phyloP scores from a whole-genome alignment of 2,329 filamentous ascomycete species.

The Penicillium sclerotigenum region DNA sequence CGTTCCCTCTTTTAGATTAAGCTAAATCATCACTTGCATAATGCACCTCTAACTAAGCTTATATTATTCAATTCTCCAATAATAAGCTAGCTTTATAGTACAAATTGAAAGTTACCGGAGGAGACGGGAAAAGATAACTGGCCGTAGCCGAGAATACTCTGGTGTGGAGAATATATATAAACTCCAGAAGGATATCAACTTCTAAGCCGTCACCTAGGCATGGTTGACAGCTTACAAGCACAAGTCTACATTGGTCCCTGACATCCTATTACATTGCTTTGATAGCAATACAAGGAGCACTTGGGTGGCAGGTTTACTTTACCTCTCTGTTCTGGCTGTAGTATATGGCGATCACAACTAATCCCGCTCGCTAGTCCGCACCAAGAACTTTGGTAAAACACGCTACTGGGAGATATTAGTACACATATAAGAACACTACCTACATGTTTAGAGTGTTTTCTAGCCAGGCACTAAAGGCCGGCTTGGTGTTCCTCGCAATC shows the following conservation, averaged over 20 bases:
- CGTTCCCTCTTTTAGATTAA: background rate
- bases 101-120: background rate
- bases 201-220: background rate
- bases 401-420: slow-evolving; percentile 75
- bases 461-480: slow-evolving; percentile 55
- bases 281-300: background rate
- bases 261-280: background rate
- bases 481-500: slow-evolving; percentile 85
- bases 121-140: background rate
- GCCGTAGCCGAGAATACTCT: background rate
- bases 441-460: background rate
- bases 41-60: background rate
- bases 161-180: too few relatives aligned
- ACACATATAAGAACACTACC: slow-evolving; percentile 59
- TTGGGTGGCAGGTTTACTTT: slow-evolving; percentile 17
- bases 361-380: slow-evolving; percentile 64
- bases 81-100: background rate
- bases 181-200: too few relatives aligned
- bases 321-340: slow-evolving; percentile 51
- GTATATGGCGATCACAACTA: slow-evolving; percentile 62
- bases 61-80: background rate
- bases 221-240: background rate
- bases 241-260: background rate
- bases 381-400: slow-evolving; percentile 77
- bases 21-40: background rate